These are phyloP conservation scores for Trichoderma citrinoviride DNA, from an alignment of 2,329 filamentous ascomycete species.

Conservation along the genomic window DNA sequence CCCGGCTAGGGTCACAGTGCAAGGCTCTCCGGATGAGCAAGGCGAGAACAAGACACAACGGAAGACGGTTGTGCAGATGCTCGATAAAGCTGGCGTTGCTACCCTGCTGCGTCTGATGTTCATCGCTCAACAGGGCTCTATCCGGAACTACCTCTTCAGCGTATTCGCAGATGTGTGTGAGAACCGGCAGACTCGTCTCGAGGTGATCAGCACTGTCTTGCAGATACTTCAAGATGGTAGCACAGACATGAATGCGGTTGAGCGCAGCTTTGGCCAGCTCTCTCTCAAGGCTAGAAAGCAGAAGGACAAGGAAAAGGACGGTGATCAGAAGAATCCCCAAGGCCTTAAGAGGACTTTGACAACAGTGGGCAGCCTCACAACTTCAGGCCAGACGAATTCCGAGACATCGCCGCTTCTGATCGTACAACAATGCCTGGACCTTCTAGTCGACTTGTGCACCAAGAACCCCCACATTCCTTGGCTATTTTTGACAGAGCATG, in stretches of 20 bases:
- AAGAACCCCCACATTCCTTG: constrained; percentile 84
- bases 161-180: constrained; percentile 91
- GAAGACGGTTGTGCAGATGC: constrained; percentile 87
- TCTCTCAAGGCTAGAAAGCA: constrained; percentile 86
- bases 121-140: constrained; percentile 84
- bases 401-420: constrained; percentile 94
- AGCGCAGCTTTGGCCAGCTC: constrained; percentile 90
- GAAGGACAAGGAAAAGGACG: constrained; percentile 59
- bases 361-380: constrained; percentile 46
- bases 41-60: constrained; percentile 65
- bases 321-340: constrained; percentile 72
- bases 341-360: constrained; percentile 72
- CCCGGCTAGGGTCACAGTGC: constrained; percentile 25
- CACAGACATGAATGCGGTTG: constrained; percentile 86
- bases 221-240: constrained; percentile 96
- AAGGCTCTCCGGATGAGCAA: constrained; percentile 39
- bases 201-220: constrained; percentile 88
- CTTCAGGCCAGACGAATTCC: constrained; percentile 59
- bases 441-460: constrained; percentile 77
- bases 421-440: constrained; percentile 88
- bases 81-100: constrained; percentile 92
- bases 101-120: constrained; percentile 99
- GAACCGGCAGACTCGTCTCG: constrained; percentile 92
- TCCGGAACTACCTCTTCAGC: constrained; percentile 77
- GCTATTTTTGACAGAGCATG: constrained; percentile 93